Evolutionary conservation across 2,329 filamentous ascomycete genomes (phyloP).

Genomic region (Fusarium sp.): DNA sequence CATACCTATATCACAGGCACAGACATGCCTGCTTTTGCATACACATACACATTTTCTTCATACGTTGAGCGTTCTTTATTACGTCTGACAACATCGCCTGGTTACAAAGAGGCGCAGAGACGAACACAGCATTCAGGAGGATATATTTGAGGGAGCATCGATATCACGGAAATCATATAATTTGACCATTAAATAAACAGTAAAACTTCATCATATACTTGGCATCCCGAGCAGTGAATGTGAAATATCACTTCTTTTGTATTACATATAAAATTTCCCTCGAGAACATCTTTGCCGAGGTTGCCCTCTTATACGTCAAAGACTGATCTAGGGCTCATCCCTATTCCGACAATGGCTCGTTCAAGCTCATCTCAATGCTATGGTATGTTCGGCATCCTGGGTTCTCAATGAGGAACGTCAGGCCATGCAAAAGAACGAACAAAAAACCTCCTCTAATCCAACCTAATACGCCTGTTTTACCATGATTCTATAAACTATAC

Average conservation of each 20-base stretch:
- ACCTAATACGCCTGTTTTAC: constrained; percentile 33
- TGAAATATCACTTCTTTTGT: constrained; percentile 35
- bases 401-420: constrained; percentile 6
- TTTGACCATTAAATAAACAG: constrained; percentile 30
- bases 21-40: not conserved
- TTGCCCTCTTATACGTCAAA: constrained; percentile 26
- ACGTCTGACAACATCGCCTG: constrained; percentile 9
- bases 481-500: constrained; percentile 29
- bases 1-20: not conserved
- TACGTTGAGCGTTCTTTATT: constrained; percentile 38
- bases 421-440: constrained; percentile 30
- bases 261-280: constrained; percentile 39
- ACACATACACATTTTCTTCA: constrained; percentile 22
- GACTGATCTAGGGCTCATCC: constrained; percentile 17
- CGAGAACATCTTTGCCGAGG: constrained; percentile 14
- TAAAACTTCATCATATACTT: not conserved
- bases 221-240: not conserved
- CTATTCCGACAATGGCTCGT: constrained; percentile 8
- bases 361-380: constrained; percentile 21
- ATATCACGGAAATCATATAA: constrained; percentile 33
- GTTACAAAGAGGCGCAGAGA: constrained; percentile 1
- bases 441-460: constrained; percentile 28
- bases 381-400: constrained; percentile 20
- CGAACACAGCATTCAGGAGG: constrained; percentile 6
- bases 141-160: constrained; percentile 14